These are phyloP conservation scores for Neltuma alba DNA, from an alignment of 306 rosid genomes.

Conservation along the genomic window DNA sequence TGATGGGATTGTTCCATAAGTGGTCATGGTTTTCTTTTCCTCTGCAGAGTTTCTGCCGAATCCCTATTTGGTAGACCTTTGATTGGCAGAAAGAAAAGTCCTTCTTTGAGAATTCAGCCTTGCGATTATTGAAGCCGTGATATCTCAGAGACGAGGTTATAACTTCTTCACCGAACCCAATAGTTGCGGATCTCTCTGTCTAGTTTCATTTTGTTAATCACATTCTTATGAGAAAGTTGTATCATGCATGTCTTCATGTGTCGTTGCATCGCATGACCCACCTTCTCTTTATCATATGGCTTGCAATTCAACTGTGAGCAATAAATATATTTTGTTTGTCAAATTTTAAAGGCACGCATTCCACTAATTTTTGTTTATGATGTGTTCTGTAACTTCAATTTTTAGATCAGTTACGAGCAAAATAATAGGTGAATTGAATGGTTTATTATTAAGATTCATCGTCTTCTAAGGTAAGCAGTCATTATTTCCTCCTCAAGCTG, in stretches of 20 bases:
- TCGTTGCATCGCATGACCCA: not conserved
- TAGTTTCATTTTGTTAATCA: not conserved
- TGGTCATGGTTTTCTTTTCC: slow-evolving; percentile 46
- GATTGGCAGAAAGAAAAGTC: not conserved
- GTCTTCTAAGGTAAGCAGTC: not conserved
- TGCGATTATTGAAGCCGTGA: not conserved
- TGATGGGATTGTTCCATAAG: slow-evolving; percentile 61
- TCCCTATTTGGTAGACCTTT: not conserved
- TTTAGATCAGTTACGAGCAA: too few relatives aligned
- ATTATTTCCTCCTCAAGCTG: not conserved
- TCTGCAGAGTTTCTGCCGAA: not conserved
- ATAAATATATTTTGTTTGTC: too few relatives aligned
- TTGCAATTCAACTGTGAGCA: too few relatives aligned
- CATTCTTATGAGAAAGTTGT: not conserved
- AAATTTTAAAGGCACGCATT: too few relatives aligned
- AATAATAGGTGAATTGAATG: too few relatives aligned
- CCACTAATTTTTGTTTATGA: too few relatives aligned
- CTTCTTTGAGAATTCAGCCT: not conserved
- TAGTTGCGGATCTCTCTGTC: slow-evolving; percentile 43
- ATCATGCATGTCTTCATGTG: not conserved
- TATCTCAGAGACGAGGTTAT: not conserved
- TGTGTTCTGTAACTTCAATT: too few relatives aligned
- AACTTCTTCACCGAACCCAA: slow-evolving; percentile 33
- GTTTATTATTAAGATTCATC: too few relatives aligned
- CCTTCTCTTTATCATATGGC: too few relatives aligned